Evolutionary conservation across 1,284 basidiomycete genomes (phyloP).

Genomic region (Malassezia dermatis): DNA sequence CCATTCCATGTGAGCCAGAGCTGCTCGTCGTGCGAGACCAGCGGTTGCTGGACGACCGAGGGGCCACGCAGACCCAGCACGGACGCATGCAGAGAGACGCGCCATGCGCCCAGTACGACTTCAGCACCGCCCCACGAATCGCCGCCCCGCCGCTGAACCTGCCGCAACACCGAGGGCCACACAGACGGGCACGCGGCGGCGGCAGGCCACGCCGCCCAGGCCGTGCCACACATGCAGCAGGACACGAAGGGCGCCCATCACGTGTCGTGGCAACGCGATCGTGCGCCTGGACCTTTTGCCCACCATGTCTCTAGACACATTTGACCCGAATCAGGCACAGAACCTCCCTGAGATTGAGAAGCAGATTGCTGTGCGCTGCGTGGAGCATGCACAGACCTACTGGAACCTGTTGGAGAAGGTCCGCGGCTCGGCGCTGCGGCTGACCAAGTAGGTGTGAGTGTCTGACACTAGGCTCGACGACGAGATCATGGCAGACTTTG

Average conservation of each 20-base stretch:
- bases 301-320: constrained; percentile 18
- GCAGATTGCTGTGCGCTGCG: constrained; percentile 85
- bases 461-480: constrained; percentile 16
- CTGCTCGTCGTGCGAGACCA: constrained; percentile 4
- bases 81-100: constrained; percentile 1
- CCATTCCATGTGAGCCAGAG: constrained; percentile 39
- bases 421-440: constrained; percentile 61
- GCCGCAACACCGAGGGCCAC: constrained; percentile 4
- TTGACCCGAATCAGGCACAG: constrained; percentile 54
- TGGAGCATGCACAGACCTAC: constrained; percentile 70
- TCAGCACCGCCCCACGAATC: not conserved
- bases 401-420: constrained; percentile 86
- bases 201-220: constrained; percentile 1
- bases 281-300: not conserved
- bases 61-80: constrained; percentile 38
- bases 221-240: constrained; percentile 16
- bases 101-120: not conserved
- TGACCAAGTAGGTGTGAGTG: constrained; percentile 59
- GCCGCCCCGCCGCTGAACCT: not conserved
- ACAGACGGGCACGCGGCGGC: not conserved
- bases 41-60: constrained; percentile 26
- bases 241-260: not conserved
- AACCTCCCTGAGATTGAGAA: constrained; percentile 92
- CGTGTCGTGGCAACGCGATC: constrained; percentile 1
- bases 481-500: constrained; percentile 64